These are phyloP conservation scores for Sugiyamaella castrensis DNA, from an alignment of 1,139 yeast species.

Conservation along the genomic window DNA sequence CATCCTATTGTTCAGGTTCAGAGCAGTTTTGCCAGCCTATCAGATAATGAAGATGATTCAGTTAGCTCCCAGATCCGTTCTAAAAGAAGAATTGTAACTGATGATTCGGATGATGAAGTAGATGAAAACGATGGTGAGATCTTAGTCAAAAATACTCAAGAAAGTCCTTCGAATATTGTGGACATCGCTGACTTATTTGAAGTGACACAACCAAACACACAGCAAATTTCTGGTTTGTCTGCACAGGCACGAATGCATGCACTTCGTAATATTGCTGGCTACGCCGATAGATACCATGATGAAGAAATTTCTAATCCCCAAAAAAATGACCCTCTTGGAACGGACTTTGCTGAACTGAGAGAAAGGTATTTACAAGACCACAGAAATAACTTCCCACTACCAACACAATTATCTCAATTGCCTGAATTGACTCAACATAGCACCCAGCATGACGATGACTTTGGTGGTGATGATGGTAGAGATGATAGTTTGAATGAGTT, in stretches of 20 bases:
- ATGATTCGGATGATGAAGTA: conserved; percentile 6
- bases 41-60: too few species aligned
- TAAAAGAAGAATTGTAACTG: too few species aligned
- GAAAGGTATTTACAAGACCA: conserved; percentile 11
- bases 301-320: not conserved
- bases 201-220: conserved; percentile 14
- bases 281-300: too few species aligned
- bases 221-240: conserved; percentile 4
- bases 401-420: conserved; percentile 16
- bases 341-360: not conserved
- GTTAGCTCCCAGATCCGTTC: too few species aligned
- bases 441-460: not conserved
- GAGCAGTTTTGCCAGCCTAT: too few species aligned
- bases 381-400: conserved; percentile 7
- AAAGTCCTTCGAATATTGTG: not conserved
- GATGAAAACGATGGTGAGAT: conserved; percentile 7
- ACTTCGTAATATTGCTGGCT: conserved; percentile 2
- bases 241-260: conserved; percentile 13
- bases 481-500: not conserved
- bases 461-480: too few species aligned
- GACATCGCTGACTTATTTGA: conserved; percentile 12
- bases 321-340: not conserved
- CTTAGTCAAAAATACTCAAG: conserved; percentile 7
- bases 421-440: conserved; percentile 9
- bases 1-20: too few species aligned